Evolutionary conservation across 116 monocot species (phyloP), one percentile per base, ranked within the genome.

Genomic region (Posidonia oceanica): DNA sequence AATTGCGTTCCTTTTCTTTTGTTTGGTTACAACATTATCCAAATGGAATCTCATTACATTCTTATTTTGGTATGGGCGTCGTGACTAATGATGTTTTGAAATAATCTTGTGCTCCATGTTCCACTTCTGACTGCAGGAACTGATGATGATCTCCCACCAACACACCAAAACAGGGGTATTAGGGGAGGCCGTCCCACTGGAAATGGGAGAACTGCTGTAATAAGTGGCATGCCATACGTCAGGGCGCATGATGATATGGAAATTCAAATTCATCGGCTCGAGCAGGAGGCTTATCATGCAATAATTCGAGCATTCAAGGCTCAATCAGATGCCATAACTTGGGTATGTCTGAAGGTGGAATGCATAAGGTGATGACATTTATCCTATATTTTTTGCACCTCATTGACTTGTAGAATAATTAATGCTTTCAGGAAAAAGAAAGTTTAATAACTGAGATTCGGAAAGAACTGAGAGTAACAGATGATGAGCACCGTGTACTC

Each of bases 281-380:
- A 97, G 69, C 89, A 85, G 66, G 88, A 97, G 66, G 97, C 97
- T 58, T 97, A 97, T 66, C 78, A 82, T 75, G 83, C 89, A 7
- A 89, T 97, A 82, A 75, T 97, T 42, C 78, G 89, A 68, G 96
- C 96, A 70, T 97, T 97, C 67, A 97, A 92, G 77, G 91, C 89
- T 64, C 97, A 97, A 76, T 83, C 91, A n/a, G 97, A 97, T 85
- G 85, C 83, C 73, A 87, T 97, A 57, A 85, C 89, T 48, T 97
- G 97, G 97, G 96, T 96, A 96, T 12, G 63, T 66, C 6, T 20
- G 5, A n/a, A n/a, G 13, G 18, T 54, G 59, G n/a, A 41, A 60
- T 10, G 39, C 20, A 57, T 37, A 22, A 42, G 16, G 6, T 38
- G 42, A n/a, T 18, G 40, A 54, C 48, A 17, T 53, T 69, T 17